These are phyloP conservation scores for Panaeolus papilionaceus DNA, from an alignment of 768 basidiomycete species.

Conservation along the genomic window DNA sequence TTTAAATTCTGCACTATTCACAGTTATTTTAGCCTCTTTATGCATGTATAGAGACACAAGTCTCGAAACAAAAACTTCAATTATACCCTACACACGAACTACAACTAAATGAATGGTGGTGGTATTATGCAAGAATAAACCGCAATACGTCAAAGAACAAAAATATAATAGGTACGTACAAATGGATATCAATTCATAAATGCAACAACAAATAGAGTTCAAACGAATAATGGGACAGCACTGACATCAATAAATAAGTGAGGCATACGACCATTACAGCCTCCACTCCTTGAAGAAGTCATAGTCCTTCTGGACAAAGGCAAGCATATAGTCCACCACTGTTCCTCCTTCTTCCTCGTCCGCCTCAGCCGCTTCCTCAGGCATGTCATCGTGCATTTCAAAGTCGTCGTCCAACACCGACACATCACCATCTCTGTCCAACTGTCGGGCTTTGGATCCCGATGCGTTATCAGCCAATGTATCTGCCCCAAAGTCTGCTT, in stretches of 20 bases:
- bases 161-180: slow-evolving; percentile 15
- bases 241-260: slow-evolving; percentile 6
- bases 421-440: slow-evolving; percentile 12
- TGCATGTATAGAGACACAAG: neutral
- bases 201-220: slow-evolving; percentile 9
- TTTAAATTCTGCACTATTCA: neutral
- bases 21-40: neutral
- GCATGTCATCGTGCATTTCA: slow-evolving; percentile 33
- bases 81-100: neutral
- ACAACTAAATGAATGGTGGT: slow-evolving; percentile 13
- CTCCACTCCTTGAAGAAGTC: slow-evolving; percentile 81
- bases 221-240: slow-evolving; percentile 14
- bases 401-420: slow-evolving; percentile 26
- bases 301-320: slow-evolving; percentile 63
- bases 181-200: slow-evolving; percentile 7
- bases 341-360: slow-evolving; percentile 71
- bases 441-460: neutral
- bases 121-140: slow-evolving; percentile 8
- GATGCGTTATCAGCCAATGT: slow-evolving; percentile 24
- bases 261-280: slow-evolving; percentile 38
- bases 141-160: slow-evolving; percentile 7
- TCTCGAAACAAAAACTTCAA: neutral
- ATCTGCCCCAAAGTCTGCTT: slow-evolving; percentile 70
- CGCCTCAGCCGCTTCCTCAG: slow-evolving; percentile 39
- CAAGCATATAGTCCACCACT: slow-evolving; percentile 86